Evolutionary conservation across 2,329 filamentous ascomycete genomes (phyloP).

Genomic region (Incumbomyces delicatus): DNA sequence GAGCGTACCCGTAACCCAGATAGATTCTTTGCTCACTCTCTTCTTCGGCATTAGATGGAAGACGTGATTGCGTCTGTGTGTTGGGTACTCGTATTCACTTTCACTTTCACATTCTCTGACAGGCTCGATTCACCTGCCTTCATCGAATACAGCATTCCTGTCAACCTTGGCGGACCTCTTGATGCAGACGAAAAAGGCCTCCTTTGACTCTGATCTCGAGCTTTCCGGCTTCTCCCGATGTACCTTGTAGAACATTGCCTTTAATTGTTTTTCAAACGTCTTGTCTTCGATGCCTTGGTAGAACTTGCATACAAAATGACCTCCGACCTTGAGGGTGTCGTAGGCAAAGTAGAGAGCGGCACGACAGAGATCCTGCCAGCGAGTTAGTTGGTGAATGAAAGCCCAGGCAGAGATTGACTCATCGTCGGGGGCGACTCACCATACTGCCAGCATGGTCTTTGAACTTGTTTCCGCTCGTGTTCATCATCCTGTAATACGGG

Average conservation of each 20-base stretch:
- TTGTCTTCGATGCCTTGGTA: conserved; percentile 88
- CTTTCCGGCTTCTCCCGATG: conserved; percentile 83
- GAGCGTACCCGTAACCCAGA: no score
- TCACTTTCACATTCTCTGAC: no score
- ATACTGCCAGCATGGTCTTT: conserved; percentile 89
- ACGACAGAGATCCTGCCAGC: conserved; percentile 68
- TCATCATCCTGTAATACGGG: conserved; percentile 98
- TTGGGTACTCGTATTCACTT: no score
- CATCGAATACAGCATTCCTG: conserved; percentile 36
- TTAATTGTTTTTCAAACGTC: conserved; percentile 62
- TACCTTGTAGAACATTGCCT: conserved; percentile 68
- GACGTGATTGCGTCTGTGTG: no score
- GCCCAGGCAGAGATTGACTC: no score
- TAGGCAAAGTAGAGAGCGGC: conserved; percentile 77
- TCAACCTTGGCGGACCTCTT: conserved; percentile 49
- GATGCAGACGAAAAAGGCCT: conserved; percentile 77
- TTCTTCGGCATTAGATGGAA: no score
- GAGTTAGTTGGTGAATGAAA: neutral
- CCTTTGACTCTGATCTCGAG: conserved; percentile 74
- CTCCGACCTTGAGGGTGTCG: conserved; percentile 70
- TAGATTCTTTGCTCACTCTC: no score
- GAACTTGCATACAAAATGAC: conserved; percentile 95
- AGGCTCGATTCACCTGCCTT: conserved; percentile 7
- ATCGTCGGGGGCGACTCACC: conserved; percentile 49
- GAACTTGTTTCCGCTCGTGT: conserved; percentile 81